Conservation (phyloP, 177 flowering plant species). For the Tripterygium wilfordii region DNA sequence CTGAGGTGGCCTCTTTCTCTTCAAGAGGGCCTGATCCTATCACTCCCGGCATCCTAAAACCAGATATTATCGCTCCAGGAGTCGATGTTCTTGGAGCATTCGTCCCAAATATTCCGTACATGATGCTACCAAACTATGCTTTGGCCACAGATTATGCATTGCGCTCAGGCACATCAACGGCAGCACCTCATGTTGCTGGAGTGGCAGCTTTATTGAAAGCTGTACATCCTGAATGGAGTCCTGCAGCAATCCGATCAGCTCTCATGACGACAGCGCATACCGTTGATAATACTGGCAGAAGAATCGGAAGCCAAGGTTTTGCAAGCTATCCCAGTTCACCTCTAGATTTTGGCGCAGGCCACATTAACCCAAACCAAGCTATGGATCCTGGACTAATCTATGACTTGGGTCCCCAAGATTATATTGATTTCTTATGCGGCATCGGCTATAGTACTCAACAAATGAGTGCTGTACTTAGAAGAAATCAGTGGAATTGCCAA, state of each 20-base stretch:
- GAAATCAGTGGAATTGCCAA: conserved; percentile 10
- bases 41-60: conserved; percentile 17
- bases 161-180: conserved; percentile 27
- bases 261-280: conserved; percentile 25
- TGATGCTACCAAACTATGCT: background rate
- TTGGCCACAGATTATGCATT: conserved; percentile 19
- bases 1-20: conserved; percentile 24
- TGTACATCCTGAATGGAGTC: conserved; percentile 22
- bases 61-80: conserved; percentile 24
- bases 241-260: conserved; percentile 29
- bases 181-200: conserved; percentile 25
- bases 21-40: conserved; percentile 22
- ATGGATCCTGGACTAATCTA: no score
- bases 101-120: conserved; percentile 11
- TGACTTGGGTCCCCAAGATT: conserved; percentile 20
- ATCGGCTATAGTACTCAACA: conserved; percentile 18
- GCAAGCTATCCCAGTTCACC: no score
- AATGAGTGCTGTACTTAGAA: conserved; percentile 20
- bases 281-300: conserved; percentile 11
- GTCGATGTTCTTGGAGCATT: conserved; percentile 24
- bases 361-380: conserved; percentile 28
- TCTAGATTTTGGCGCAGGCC: conserved; percentile 29
- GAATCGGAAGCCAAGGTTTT: no score
- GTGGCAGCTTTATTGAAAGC: conserved; percentile 22
- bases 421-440: conserved; percentile 20